A percentile compares a stretch with the other conserved stretches of the same genome.
Evolutionary conservation across 495 filamentous ascomycete species (phyloP).

Genomic region (Trichoderma erinaceum): DNA sequence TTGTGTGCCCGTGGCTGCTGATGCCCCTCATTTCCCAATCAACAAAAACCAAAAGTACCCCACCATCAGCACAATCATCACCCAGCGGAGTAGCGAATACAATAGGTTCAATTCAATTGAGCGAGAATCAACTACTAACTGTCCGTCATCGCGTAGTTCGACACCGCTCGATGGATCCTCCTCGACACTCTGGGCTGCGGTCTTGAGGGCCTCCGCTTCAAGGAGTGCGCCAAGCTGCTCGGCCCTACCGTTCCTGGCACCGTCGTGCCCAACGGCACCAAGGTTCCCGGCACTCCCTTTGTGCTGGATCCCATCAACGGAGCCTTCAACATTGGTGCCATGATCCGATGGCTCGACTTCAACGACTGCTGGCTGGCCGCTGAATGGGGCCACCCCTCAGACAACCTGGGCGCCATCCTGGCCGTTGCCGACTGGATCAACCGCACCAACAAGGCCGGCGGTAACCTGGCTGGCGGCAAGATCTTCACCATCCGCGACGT

Average conservation of each 20-base stretch:
- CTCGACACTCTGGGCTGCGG: conserved; percentile 96
- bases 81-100: background rate
- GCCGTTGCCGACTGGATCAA: conserved; percentile 96
- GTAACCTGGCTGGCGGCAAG: conserved; percentile 80
- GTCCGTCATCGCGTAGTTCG: conserved; percentile 53
- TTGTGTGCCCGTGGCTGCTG: background rate
- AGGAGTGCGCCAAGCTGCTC: conserved; percentile 89
- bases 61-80: background rate
- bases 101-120: background rate
- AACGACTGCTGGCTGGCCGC: conserved; percentile 99
- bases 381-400: conserved; percentile 97
- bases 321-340: conserved; percentile 97
- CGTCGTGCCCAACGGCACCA: conserved; percentile 85
- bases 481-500: conserved; percentile 82
- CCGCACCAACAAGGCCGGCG: conserved; percentile 87
- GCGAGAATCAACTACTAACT: conserved; percentile 1
- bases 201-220: conserved; percentile 89
- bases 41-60: background rate
- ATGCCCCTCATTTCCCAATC: background rate
- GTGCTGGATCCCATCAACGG: conserved; percentile 91
- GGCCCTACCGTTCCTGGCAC: conserved; percentile 92
- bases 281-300: conserved; percentile 87
- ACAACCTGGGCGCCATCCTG: conserved; percentile 93
- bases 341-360: conserved; percentile 98
- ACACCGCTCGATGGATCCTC: conserved; percentile 84